Conservation (phyloP, 2,329 filamentous ascomycete genomes). For the Fusarium subglutinans region DNA sequence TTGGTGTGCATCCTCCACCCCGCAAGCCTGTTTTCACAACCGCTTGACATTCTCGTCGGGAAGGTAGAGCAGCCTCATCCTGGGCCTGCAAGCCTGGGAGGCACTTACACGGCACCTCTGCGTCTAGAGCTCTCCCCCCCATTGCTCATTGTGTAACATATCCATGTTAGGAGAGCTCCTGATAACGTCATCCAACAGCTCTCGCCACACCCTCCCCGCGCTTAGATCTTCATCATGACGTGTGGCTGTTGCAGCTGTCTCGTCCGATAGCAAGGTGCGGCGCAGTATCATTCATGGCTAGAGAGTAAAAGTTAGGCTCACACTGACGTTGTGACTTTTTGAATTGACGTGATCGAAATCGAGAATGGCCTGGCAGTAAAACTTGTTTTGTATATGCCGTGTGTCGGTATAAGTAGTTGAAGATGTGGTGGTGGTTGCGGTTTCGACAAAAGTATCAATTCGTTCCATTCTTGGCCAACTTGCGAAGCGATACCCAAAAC, state of each 20-base stretch:
- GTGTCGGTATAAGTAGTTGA: conserved; percentile 32
- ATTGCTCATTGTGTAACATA: background rate
- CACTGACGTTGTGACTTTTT: conserved; percentile 37
- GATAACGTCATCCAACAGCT: conserved; percentile 40
- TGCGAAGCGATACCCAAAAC: conserved; percentile 17
- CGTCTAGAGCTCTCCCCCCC: conserved; percentile 5
- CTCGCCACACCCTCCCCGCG: conserved; percentile 36
- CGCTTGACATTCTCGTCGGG: background rate
- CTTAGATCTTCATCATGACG: conserved; percentile 41
- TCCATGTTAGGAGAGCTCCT: conserved; percentile 19
- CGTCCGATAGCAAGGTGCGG: conserved; percentile 28
- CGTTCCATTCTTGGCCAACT: conserved; percentile 31
- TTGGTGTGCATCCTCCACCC: conserved; percentile 32
- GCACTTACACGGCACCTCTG: conserved; percentile 9
- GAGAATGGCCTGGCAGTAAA: conserved; percentile 25
- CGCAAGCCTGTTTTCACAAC: conserved; percentile 36
- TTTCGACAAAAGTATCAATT: conserved; percentile 28
- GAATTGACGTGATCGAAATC: conserved; percentile 33
- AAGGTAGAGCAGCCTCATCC: conserved; percentile 24
- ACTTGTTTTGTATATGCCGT: conserved; percentile 38
- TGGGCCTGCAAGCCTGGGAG: background rate
- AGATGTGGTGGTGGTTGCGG: conserved; percentile 33
- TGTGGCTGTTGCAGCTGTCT: conserved; percentile 34
- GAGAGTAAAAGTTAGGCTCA: conserved; percentile 11
- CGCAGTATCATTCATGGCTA: conserved; percentile 36